Conservation (phyloP, 495 filamentous ascomycete genomes). For the Daldinia childiae region DNA sequence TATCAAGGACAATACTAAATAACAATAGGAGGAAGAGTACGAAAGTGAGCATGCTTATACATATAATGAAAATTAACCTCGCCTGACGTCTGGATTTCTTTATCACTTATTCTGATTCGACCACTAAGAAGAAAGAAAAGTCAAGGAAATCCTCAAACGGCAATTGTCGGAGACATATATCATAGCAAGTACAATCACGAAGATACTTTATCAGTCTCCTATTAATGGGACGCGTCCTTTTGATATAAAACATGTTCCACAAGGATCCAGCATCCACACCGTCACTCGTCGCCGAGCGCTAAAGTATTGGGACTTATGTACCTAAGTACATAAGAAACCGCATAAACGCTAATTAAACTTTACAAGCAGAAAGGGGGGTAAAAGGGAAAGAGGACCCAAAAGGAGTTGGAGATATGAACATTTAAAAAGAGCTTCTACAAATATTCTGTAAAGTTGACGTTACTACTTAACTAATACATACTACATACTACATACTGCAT, state of each 20-base stretch:
- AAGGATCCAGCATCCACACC: constrained; percentile 28
- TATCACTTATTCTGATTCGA: constrained; percentile 22
- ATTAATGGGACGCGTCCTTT: constrained; percentile 36
- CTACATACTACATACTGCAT: neutral
- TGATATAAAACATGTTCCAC: constrained; percentile 37
- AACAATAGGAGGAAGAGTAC: too few relatives aligned
- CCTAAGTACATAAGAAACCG: constrained; percentile 6
- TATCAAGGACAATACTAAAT: too few relatives aligned
- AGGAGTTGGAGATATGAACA: constrained; percentile 3
- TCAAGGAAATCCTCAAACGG: neutral
- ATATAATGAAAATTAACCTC: too few relatives aligned
- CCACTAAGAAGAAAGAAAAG: constrained; percentile 26
- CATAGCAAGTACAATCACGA: neutral
- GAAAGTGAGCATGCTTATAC: too few relatives aligned
- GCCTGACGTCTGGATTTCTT: neutral
- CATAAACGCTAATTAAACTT: constrained; percentile 43
- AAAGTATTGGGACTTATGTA: constrained; percentile 4
- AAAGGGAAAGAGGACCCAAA: constrained; percentile 8
- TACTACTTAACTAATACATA: neutral
- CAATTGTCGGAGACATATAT: neutral
- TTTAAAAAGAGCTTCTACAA: constrained; percentile 20
- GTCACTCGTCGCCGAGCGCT: constrained; percentile 23
- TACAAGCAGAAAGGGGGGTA: constrained; percentile 22
- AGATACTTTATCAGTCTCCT: constrained; percentile 21
- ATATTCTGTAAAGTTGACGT: constrained; percentile 20